Evolutionary conservation across 2,329 filamentous ascomycete genomes (phyloP).

Genomic region (Diplocarpon mali): DNA sequence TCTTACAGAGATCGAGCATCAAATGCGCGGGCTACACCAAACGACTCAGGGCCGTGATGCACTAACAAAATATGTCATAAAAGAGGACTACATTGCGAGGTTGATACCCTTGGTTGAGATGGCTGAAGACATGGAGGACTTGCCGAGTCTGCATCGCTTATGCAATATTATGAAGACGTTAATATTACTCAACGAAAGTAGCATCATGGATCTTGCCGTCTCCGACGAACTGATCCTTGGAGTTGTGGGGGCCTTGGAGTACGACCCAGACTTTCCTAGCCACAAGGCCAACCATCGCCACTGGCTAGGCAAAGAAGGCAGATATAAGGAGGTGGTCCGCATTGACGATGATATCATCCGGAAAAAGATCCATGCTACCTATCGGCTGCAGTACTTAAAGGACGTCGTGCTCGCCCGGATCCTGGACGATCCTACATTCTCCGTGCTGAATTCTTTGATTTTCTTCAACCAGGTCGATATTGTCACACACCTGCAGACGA

Average conservation of each 20-base stretch:
- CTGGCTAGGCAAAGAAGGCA: slow-evolving; percentile 77
- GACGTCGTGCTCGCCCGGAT: slow-evolving; percentile 97
- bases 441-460: slow-evolving; percentile 91
- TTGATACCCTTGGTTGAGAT: slow-evolving; percentile 76
- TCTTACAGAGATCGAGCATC: slow-evolving; percentile 71
- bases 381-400: slow-evolving; percentile 91
- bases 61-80: slow-evolving; percentile 75
- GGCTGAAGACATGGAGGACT: slow-evolving; percentile 84
- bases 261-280: slow-evolving; percentile 93
- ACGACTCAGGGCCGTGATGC: slow-evolving; percentile 71
- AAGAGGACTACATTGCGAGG: slow-evolving; percentile 77
- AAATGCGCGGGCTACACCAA: slow-evolving; percentile 68
- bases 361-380: slow-evolving; percentile 91
- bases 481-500: slow-evolving; percentile 83
- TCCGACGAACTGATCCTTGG: slow-evolving; percentile 82
- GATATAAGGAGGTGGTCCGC: slow-evolving; percentile 91
- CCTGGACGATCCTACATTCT: slow-evolving; percentile 94
- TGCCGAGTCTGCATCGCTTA: slow-evolving; percentile 75
- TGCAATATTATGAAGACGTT: slow-evolving; percentile 98
- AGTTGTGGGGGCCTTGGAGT: slow-evolving; percentile 91
- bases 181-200: slow-evolving; percentile 86
- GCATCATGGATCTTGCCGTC: slow-evolving; percentile 88
- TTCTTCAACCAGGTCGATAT: slow-evolving; percentile 99
- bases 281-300: slow-evolving; percentile 96
- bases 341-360: slow-evolving; percentile 75